Evolutionary conservation across 768 basidiomycete genomes (phyloP).

Genomic region (Pleurotus citrinopileatus): DNA sequence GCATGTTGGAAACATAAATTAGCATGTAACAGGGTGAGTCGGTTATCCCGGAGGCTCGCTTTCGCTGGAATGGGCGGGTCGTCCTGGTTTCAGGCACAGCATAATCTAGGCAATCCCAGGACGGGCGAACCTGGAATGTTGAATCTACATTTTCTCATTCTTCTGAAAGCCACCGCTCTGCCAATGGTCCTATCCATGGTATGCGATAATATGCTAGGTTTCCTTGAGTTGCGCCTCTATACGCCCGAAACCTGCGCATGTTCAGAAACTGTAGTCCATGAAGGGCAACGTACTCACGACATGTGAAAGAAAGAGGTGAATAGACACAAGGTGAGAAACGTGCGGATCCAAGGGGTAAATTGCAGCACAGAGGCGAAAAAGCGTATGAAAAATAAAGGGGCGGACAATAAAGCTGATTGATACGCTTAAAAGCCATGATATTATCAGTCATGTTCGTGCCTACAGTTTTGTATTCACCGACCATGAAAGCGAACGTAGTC

Average conservation of each 20-base stretch:
- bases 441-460: too few relatives aligned
- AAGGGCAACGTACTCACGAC: constrained; percentile 42
- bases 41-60: too few relatives aligned
- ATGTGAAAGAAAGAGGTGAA: constrained; percentile 43
- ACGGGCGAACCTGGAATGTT: too few relatives aligned
- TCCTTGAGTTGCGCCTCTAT: constrained; percentile 47
- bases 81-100: neutral
- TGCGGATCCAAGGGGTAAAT: constrained; percentile 50
- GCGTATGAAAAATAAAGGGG: constrained; percentile 55
- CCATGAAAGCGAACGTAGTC: constrained; percentile 80
- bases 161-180: constrained; percentile 67
- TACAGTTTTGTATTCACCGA: constrained; percentile 21
- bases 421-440: constrained; percentile 67
- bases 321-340: constrained; percentile 44
- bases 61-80: too few relatives aligned
- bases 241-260: constrained; percentile 43
- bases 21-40: too few relatives aligned
- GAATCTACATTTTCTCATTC: constrained; percentile 42
- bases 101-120: neutral
- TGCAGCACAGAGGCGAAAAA: constrained; percentile 53
- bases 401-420: constrained; percentile 71
- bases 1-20: too few relatives aligned
- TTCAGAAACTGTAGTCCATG: constrained; percentile 11
- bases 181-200: constrained; percentile 61
- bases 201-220: constrained; percentile 56